Evolutionary conservation across 1,284 basidiomycete genomes (phyloP), one percentile per base, ranked within the genome.

Genomic region (Vanrija humicola): DNA sequence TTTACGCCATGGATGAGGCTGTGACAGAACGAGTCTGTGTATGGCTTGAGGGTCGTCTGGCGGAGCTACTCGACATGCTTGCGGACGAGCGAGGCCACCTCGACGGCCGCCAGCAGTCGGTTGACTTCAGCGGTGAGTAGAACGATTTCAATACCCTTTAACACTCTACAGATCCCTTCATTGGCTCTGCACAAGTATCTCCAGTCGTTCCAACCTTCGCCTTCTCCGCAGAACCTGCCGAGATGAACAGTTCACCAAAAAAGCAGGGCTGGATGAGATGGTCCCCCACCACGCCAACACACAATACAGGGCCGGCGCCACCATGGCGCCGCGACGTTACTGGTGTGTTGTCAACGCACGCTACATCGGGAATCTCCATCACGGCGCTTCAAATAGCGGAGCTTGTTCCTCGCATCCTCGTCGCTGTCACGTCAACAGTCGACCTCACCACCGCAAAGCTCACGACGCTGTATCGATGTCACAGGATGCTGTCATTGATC

Each of bases 401-500:
- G 0, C 58, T 71, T 12, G 56, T 74, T 14, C 63, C 69, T 12
- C 60, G 63, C 7, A 48, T 69, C 10, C 60, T 74, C 10, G 44
- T 65, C 3, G 68, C 68, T 2, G 12, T 73, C 6, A 62, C 65
- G 0, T 60, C 68, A 1, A 67, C 59, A 2, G 62, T 69, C 26
- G 64, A 72, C 52, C 54, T 68, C 3, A 46, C 55, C 6, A 42
- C 50, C 3, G 55, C 64, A 1, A 62, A 57, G 12, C 55, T 72
- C 1, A 64, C 75, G 49, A 68, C 81, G 3, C 68, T 81, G n/a
- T 77, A 84, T 61, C 80, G 81, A 9, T 79, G 88, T 43, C 80
- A 82, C 60, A 79, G 79, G 12, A 72, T 90, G 10, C 67, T 90
- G 19, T 72, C 78, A n/a, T 73, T 82, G 19, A 79, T 89, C n/a